Evolutionary conservation across 345 rosid genomes (phyloP), one percentile per base, ranked within the genome.

Genomic region (Cardamine occulta): DNA sequence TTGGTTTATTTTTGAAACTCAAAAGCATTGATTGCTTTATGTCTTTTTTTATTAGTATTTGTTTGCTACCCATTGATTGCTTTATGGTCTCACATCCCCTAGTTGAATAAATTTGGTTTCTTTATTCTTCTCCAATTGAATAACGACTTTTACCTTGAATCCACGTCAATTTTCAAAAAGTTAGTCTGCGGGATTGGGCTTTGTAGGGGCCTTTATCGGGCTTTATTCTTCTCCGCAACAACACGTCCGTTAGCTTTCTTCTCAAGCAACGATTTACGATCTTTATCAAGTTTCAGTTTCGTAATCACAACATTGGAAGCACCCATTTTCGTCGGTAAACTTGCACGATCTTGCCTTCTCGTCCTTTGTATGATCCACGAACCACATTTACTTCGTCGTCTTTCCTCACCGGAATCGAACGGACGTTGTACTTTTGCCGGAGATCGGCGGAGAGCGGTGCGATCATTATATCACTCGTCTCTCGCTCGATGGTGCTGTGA

Each of bases 401-500:
- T 34, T 34, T 34, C 7, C 37, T 34, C 39, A 34, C 39, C 11
- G 39, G 39, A 34, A 34, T 32, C 8, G 37, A 32, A 32, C 9
- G 37, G 39, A 32, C 39, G 39, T 34, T 34, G 39, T 8, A 34
- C 39, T 34, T 34, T 32, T 32, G 37, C 7, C 34, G 34, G 19
- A 19, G 19, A 19, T 19, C 19, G 19, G 19, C 19, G 19, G 19
- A 26, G 29, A 26, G 29, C 29, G 29, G 31, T 29, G 31, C 31
- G 31, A 4, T 29, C 31, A 29, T 29, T 29, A 29, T 29, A 29
- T 31, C 34, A 31, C 6, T 5, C 34, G 7, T 31, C 7, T 31
- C 34, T 31, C 34, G 7, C 34, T 31, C 8, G 89, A 87, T 0
- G 91, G 86, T 0, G 91, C 89, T 8, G 87, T 44, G 75, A 88